Evolutionary conservation across 2,329 filamentous ascomycete species (phyloP).

Genomic region (Neodidymelliopsis sp.): DNA sequence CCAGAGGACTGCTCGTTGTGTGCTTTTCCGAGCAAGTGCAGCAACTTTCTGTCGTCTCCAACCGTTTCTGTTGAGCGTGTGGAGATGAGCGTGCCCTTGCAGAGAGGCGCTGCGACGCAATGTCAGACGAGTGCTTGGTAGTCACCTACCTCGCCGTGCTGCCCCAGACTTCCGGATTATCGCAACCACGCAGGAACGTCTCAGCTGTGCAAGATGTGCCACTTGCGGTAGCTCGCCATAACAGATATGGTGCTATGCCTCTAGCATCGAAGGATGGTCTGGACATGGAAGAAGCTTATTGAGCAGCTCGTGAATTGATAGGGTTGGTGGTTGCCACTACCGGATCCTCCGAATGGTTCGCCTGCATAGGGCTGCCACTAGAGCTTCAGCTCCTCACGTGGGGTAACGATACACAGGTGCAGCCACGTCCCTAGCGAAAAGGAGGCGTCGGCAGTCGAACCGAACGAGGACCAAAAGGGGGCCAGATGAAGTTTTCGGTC

Average conservation of each 20-base stretch:
- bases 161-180: too few species aligned
- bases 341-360: slow-evolving; percentile 13
- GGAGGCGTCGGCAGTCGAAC: slow-evolving; percentile 1
- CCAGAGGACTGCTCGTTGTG: background rate
- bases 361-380: slow-evolving; percentile 12
- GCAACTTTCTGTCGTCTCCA: slow-evolving; percentile 4
- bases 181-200: too few species aligned
- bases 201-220: too few species aligned
- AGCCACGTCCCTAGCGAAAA: slow-evolving; percentile 4
- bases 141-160: slow-evolving; percentile 1
- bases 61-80: slow-evolving; percentile 16
- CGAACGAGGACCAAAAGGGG: slow-evolving; percentile 1
- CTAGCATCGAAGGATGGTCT: background rate
- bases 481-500: slow-evolving; percentile 3
- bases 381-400: slow-evolving; percentile 12
- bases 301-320: background rate
- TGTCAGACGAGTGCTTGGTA: slow-evolving; percentile 11
- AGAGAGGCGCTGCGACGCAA: slow-evolving; percentile 12
- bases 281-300: background rate
- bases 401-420: slow-evolving; percentile 16
- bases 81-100: slow-evolving; percentile 20
- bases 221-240: background rate
- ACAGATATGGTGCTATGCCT: background rate
- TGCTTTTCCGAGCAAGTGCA: slow-evolving; percentile 4
- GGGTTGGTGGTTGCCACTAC: slow-evolving; percentile 7